These are phyloP conservation scores for Paecilomyces sp. DNA, from an alignment of 2,329 filamentous ascomycete species.

Conservation along the genomic window DNA sequence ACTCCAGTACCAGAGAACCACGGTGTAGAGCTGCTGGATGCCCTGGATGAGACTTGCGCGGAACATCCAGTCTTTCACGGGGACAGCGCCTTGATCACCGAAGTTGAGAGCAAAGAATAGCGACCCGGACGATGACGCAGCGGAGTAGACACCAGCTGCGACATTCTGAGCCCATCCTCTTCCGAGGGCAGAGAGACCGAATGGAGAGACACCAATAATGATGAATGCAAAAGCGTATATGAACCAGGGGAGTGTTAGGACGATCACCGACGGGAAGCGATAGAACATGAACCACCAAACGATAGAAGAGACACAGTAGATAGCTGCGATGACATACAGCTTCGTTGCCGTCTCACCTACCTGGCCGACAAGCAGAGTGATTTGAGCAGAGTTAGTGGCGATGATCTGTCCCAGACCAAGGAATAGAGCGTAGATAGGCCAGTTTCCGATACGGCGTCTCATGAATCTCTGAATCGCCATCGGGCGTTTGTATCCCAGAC, in stretches of 20 bases:
- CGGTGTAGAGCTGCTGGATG: slow-evolving; percentile 53
- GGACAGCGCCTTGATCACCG: slow-evolving; percentile 50
- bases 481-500: slow-evolving; percentile 44
- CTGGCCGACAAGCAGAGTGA: slow-evolving; percentile 53
- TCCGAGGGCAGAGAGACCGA: slow-evolving; percentile 21
- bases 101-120: slow-evolving; percentile 57
- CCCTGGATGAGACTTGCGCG: slow-evolving; percentile 56
- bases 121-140: slow-evolving; percentile 51
- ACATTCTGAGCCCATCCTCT: slow-evolving; percentile 47
- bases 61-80: slow-evolving; percentile 53
- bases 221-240: slow-evolving; percentile 37
- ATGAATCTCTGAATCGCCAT: slow-evolving; percentile 43
- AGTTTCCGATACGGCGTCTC: slow-evolving; percentile 46
- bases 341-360: slow-evolving; percentile 47
- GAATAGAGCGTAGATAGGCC: slow-evolving; percentile 51
- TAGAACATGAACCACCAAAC: slow-evolving; percentile 54
- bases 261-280: slow-evolving; percentile 43
- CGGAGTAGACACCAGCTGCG: slow-evolving; percentile 50
- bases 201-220: slow-evolving; percentile 40
- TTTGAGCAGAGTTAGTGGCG: slow-evolving; percentile 54
- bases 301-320: slow-evolving; percentile 47
- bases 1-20: slow-evolving; percentile 56
- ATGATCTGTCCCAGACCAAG: slow-evolving; percentile 52
- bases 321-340: slow-evolving; percentile 48
- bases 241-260: slow-evolving; percentile 48